phyloP scores from a whole-genome alignment of 2,329 filamentous ascomycete species.

The Ilyonectria mors-panacis region DNA sequence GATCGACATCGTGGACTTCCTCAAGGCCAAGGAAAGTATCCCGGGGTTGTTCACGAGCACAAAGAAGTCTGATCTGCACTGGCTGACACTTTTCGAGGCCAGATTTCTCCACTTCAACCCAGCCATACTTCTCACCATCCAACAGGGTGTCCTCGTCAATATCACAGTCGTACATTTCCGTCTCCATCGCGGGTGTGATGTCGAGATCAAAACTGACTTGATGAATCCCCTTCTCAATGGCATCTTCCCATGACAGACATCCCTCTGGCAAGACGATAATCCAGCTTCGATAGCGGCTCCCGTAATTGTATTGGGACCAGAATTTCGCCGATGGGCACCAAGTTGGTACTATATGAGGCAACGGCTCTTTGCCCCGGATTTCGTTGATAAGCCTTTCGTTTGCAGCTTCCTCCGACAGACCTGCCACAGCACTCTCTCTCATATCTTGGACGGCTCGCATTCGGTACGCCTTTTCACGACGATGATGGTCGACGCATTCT shows the following conservation, averaged over 20 bases:
- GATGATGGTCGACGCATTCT: constrained; percentile 36
- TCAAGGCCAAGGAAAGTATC: background rate
- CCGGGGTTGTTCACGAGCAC: background rate
- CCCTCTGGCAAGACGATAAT: constrained; percentile 26
- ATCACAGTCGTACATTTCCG: background rate
- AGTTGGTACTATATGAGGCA: constrained; percentile 37
- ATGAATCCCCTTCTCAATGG: constrained; percentile 23
- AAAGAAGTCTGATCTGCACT: constrained; percentile 6
- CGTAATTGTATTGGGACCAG: background rate
- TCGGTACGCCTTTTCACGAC: constrained; percentile 28
- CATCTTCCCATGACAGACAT: constrained; percentile 31
- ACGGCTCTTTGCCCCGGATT: constrained; percentile 32
- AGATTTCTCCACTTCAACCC: constrained; percentile 19
- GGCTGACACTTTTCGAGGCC: constrained; percentile 8
- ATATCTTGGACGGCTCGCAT: constrained; percentile 10
- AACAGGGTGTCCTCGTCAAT: constrained; percentile 1
- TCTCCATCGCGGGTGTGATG: constrained; percentile 11
- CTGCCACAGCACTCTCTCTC: constrained; percentile 16
- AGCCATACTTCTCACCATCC: constrained; percentile 19
- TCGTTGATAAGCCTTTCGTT: constrained; percentile 21
- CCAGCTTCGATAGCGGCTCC: constrained; percentile 31
- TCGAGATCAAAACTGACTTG: constrained; percentile 34
- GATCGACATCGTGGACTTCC: background rate
- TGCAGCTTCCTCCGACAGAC: constrained; percentile 18
- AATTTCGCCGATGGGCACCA: constrained; percentile 28